Evolutionary conservation across 805 yeast species (phyloP), one percentile per base, ranked within the genome.

Genomic region (Metschnikowia henanensis): DNA sequence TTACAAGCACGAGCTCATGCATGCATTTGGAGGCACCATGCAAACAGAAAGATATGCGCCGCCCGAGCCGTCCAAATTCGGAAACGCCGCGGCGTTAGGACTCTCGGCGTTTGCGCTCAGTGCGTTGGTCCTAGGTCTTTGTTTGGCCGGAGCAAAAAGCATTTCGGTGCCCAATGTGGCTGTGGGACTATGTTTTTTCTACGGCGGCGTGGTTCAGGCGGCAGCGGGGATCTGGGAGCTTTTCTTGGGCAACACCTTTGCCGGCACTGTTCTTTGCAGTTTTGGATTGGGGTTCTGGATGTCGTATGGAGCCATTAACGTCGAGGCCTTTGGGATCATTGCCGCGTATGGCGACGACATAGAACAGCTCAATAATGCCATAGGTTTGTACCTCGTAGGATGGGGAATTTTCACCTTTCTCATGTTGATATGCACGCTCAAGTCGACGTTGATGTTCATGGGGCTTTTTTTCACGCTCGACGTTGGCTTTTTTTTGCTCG

Each of bases 381-480:
- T 77, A 21, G 88, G 86, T 2, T 76, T 82, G 52, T 81, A 70
- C 59, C 57, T 81, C 21, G 58, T 80, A 2, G 86, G 84, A 7
- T 82, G 87, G 87, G 70, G 77, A 5, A 76, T 83, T 10, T 82
- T 82, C 67, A 74, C 86, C 12, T 79, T 79, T 51, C 64, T 81
- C 64, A 70, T 81, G 62, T 61, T 78, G 56, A 55, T 79, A 47
- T 76, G 79, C 52, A 77, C 87, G 2, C 64, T 72, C 56, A 77
- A 75, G 55, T 70, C 81, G 3, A 76, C 81, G 1, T 51, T 71
- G 38, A 59, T 72, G 8, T 73, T 83, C 61, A 76, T 79, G 56
- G 55, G 70, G n/a, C 64, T 83, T 36, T 77, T 83, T 57, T 61
- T 73, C 28, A 66, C 77, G 47, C 66, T 83, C 45, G 80, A 75